phyloP scores from a whole-genome alignment of 1,284 basidiomycete genomes.

The Tilletia horrida region DNA sequence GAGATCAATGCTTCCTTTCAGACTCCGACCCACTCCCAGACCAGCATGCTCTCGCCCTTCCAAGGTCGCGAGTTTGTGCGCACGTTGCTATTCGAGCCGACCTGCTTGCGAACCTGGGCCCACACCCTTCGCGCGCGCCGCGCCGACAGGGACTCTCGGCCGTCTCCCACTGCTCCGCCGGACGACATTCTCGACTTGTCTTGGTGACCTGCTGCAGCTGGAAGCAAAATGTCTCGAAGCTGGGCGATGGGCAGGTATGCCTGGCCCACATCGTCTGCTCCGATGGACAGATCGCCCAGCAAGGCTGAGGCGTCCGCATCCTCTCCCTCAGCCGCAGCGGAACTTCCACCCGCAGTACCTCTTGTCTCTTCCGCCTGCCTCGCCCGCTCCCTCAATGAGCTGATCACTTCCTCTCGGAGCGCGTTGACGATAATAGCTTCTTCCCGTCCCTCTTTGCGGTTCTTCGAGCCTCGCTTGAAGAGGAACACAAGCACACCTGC shows the following conservation, averaged over 20 bases:
- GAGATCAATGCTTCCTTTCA: background rate
- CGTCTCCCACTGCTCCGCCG: background rate
- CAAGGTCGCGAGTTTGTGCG: background rate
- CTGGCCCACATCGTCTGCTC: slow-evolving; percentile 6
- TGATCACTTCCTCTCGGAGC: slow-evolving; percentile 14
- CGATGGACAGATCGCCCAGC: slow-evolving; percentile 4
- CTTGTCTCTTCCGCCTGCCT: slow-evolving; percentile 9
- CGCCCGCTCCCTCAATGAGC: slow-evolving; percentile 6
- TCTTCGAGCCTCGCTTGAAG: background rate
- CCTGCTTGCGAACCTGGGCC: background rate
- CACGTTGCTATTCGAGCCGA: slow-evolving; percentile 13
- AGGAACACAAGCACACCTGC: background rate
- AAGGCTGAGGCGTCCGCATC: slow-evolving; percentile 16
- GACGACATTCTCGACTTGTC: no score
- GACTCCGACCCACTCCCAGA: slow-evolving; percentile 15
- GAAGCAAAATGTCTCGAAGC: slow-evolving; percentile 24
- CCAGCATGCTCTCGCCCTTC: slow-evolving; percentile 16
- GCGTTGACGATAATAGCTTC: slow-evolving; percentile 17
- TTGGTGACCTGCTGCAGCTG: background rate
- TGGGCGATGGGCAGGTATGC: slow-evolving; percentile 20
- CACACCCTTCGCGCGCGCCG: slow-evolving; percentile 22
- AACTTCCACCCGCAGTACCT: background rate
- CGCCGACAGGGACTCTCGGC: background rate
- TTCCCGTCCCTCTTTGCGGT: slow-evolving; percentile 12
- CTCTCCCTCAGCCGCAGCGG: background rate